phyloP scores from a whole-genome alignment of 1,139 yeast genomes.

The Kodamaea sp. region DNA sequence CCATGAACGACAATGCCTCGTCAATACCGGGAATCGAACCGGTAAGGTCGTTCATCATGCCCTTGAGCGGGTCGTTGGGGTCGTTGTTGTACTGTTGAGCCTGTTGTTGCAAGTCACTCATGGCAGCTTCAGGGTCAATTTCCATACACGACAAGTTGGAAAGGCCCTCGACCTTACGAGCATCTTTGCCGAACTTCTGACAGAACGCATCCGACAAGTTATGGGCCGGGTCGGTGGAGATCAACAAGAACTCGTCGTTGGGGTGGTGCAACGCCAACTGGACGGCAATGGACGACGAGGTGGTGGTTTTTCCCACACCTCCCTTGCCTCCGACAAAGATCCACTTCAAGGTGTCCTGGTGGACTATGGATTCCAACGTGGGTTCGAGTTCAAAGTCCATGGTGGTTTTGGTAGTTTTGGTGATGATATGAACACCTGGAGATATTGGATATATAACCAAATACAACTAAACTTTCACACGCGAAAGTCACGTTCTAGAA shows the following conservation, averaged over 20 bases:
- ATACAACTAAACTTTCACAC: too few relatives aligned
- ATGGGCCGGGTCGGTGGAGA: conserved; percentile 98
- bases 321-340: conserved; percentile 99
- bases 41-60: conserved; percentile 88
- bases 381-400: conserved; percentile 63
- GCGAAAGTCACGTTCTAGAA: too few relatives aligned
- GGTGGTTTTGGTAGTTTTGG: too few relatives aligned
- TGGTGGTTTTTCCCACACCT: conserved; percentile 98
- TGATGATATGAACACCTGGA: too few relatives aligned
- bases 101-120: conserved; percentile 81
- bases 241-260: conserved; percentile 75
- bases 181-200: conserved; percentile 96
- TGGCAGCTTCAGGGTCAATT: conserved; percentile 92
- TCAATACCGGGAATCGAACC: conserved; percentile 97
- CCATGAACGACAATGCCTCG: conserved; percentile 96
- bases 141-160: conserved; percentile 94
- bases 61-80: conserved; percentile 61
- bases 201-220: conserved; percentile 96
- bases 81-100: conserved; percentile 56
- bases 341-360: conserved; percentile 83
- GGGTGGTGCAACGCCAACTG: conserved; percentile 85
- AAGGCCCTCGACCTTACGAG: conserved; percentile 88
- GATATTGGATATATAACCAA: too few relatives aligned
- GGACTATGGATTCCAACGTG: conserved; percentile 62
- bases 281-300: conserved; percentile 92